Evolutionary conservation across 148 eudicot species (phyloP).

Genomic region (Nyssa sinensis): DNA sequence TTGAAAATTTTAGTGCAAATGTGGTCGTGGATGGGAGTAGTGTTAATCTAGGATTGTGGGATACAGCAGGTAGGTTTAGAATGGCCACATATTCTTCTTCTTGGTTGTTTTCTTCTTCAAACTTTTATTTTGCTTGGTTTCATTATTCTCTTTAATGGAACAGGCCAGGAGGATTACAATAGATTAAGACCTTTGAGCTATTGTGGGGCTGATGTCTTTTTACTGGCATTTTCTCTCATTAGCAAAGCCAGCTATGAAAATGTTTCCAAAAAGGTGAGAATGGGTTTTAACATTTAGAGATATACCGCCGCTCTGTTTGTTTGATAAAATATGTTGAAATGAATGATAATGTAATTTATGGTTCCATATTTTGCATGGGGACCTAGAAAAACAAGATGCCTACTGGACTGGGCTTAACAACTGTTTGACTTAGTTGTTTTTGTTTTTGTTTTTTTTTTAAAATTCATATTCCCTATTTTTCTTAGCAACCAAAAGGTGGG

Average conservation of each 20-base stretch:
- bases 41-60: constrained; percentile 48
- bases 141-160: constrained; percentile 8
- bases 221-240: constrained; percentile 43
- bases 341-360: too few species aligned
- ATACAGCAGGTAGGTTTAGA: constrained; percentile 36
- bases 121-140: not conserved
- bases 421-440: too few species aligned
- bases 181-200: constrained; percentile 45
- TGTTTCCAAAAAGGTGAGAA: constrained; percentile 34
- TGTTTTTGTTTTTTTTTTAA: too few species aligned
- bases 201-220: constrained; percentile 42
- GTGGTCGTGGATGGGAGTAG: constrained; percentile 46
- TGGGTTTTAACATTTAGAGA: constrained; percentile 1
- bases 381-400: too few species aligned
- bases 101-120: not conserved
- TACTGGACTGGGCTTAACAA: too few species aligned
- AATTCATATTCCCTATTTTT: not conserved
- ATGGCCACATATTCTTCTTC: not conserved
- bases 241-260: constrained; percentile 46
- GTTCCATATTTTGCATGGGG: too few species aligned
- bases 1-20: constrained; percentile 31
- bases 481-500: not conserved
- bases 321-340: too few species aligned
- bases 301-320: too few species aligned
- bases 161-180: constrained; percentile 51